phyloP scores from a whole-genome alignment of 164 flowering plant genomes.

The Macadamia integrifolia region DNA sequence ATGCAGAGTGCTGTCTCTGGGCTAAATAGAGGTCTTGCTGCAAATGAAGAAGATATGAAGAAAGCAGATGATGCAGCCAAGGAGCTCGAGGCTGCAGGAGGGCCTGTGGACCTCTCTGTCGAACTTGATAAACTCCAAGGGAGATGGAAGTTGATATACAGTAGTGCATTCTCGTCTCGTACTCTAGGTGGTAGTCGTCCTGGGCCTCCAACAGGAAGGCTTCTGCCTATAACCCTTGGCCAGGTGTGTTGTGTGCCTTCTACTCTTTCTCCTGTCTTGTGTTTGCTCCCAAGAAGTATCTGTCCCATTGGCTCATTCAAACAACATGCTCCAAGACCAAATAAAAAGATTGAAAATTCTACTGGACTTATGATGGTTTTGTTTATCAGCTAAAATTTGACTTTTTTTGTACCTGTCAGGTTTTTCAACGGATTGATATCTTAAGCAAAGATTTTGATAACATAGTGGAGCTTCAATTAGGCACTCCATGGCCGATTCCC shows the following conservation, averaged over 20 bases:
- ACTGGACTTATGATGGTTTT: neutral
- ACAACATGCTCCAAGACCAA: neutral
- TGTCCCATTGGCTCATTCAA: neutral
- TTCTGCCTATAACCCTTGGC: constrained; percentile 88
- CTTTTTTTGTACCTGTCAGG: constrained; percentile 33
- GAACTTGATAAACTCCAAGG: constrained; percentile 85
- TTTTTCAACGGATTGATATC: constrained; percentile 87
- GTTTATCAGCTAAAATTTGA: neutral
- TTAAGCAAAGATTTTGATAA: constrained; percentile 93
- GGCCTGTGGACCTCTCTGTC: constrained; percentile 61
- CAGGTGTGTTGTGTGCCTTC: constrained; percentile 40
- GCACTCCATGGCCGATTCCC: constrained; percentile 93
- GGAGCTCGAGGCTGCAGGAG: constrained; percentile 73
- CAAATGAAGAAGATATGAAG: constrained; percentile 60
- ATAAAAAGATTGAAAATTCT: neutral
- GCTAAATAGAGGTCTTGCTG: constrained; percentile 88
- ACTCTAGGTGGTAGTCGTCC: constrained; percentile 98
- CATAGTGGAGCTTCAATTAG: constrained; percentile 81
- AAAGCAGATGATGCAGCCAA: constrained; percentile 82
- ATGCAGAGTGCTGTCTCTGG: constrained; percentile 86
- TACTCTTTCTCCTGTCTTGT: neutral
- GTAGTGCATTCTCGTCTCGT: constrained; percentile 92
- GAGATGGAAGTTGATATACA: constrained; percentile 83
- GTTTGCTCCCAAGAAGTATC: neutral
- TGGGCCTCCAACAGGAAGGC: constrained; percentile 87